Base-by-base conservation (phyloP, 1,284 basidiomycete genomes). In the Ustilago loliicola region DNA sequence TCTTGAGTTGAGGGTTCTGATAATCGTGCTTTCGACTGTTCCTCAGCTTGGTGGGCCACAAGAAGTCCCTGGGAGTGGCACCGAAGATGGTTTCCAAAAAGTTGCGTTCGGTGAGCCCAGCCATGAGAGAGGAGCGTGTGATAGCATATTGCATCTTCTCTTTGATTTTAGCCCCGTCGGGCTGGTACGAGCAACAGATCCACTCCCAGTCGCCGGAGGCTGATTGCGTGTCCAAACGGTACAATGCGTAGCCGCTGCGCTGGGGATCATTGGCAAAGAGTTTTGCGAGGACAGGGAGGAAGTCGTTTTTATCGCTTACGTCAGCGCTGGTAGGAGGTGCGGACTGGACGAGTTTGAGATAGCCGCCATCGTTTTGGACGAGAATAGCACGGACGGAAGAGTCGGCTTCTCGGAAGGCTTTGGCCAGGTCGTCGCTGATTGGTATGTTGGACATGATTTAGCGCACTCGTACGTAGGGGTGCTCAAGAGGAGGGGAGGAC, bases 131-230 rank as follows among this genome's bases (percentile, higher is more conserved):
- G 19, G 80, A 70, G 30, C 75, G 72, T 13, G 81, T 82, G 55
- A 73, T 67, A 48, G 70, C 66, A 45, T 83, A 84, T 61, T 79
- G 80, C 81, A 84, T 83, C 80, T 82, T 83, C 53, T 84, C 81
- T 55, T 77, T 74, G 71, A 81, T 75, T 59, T 80, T 81, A 48
- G 82, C 82, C 1, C 76, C 75, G 27, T 82, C 81, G 1, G 82
- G 82, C 55, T 82, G 77, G 61, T 78, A 83, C 17, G 80, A 78
- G 66, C 72, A 76, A 63, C 75, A 76, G 32, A 84, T 62, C 82
- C 82, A 84, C 54, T 84, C 82, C 76, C 74, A 83, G 10, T 73
- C 72, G 27, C 82, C 82, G 29, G 77, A 63, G n/a, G 81, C 78
- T 5, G 76, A 77, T 25, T 77, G 73, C 32, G 61, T 72, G 72